Conservation (phyloP, 2,329 filamentous ascomycete species). For the Myriosclerotinia curreyana region DNA sequence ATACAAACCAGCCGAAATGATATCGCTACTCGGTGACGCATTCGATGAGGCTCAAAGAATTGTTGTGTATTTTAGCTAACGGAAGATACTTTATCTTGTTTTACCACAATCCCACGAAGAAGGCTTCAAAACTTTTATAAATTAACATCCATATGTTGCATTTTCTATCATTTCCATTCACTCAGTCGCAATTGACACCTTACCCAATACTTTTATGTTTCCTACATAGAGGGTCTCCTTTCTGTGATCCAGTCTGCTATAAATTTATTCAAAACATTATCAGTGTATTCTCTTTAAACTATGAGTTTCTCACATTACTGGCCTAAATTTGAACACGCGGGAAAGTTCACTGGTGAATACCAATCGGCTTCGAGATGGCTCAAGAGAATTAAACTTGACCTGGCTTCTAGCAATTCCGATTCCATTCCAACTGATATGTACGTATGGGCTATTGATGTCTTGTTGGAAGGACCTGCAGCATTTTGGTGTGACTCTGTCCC, state of each 20-base stretch:
- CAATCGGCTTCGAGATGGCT: conserved; percentile 16
- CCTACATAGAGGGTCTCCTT: neutral
- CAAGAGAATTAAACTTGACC: neutral
- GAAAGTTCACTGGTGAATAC: conserved; percentile 1
- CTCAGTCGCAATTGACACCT: neutral
- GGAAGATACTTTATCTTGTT: neutral
- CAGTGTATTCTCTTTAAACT: neutral
- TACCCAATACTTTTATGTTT: neutral
- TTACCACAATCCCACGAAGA: neutral
- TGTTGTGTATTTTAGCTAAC: too few species aligned
- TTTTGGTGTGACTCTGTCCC: conserved; percentile 10
- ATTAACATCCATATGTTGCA: neutral
- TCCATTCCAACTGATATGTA: neutral
- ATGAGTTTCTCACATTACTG: neutral
- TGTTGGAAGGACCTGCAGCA: conserved; percentile 11
- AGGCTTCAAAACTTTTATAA: neutral
- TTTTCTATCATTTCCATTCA: neutral
- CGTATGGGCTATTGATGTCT: neutral
- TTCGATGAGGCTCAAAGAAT: neutral
- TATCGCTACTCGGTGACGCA: neutral
- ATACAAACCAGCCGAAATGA: neutral
- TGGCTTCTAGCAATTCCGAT: neutral
- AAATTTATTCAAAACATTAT: too few species aligned
- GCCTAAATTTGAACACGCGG: conserved; percentile 6
- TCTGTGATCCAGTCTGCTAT: neutral